Evolutionary conservation across 2,329 filamentous ascomycete species (phyloP), one percentile per base, ranked within the genome.

Genomic region (Grosmannia clavigera): DNA sequence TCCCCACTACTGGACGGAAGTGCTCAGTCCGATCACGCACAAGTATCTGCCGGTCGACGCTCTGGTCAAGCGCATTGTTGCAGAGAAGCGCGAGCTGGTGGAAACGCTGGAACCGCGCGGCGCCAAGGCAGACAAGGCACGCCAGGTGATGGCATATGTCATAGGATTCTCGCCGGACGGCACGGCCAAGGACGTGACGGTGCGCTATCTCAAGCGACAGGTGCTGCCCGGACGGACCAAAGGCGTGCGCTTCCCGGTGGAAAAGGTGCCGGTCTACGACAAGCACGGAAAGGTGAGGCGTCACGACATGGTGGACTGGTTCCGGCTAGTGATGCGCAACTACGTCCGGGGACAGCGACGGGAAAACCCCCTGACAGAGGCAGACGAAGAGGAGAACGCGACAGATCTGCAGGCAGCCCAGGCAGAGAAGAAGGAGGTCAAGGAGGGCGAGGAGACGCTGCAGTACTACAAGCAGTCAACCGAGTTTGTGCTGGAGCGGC

Each of bases 1-100:
- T 65, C 92, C 94, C 1, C 87, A 88, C 57, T 97, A 97, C 71
- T 99, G 94, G 94, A 87, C 88, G 0, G 94, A 99, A 71, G 87
- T 89, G 3, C 77, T 94, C 2, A 96, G 92, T 0, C 87, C 90
- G 2, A 78, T 90, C 3, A 92, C 89, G 0, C 83, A 89, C 59
- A 89, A 83, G 56, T 91, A 88, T 60, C 79, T 94, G 10, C 80
- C 91, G 0, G 86, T 96, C 2, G 92, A 96, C 61, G 80, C 89
- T 0, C 76, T 90, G 6, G 81, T 91, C 57, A 85, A 83, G 60
- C 82, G 80, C 27, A 68, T 86, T 2, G 78, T 94, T 25, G 88
- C 86, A 1, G 87, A 83, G 0, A 91, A 83, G 43, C 76, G 86
- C 60, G 88, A 94, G 38, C 77, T 89, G 7, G 73, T 91, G 12